Evolutionary conservation across 2,329 filamentous ascomycete genomes (phyloP), one percentile per base, ranked within the genome.

Genomic region (Penicillium occitanis): DNA sequence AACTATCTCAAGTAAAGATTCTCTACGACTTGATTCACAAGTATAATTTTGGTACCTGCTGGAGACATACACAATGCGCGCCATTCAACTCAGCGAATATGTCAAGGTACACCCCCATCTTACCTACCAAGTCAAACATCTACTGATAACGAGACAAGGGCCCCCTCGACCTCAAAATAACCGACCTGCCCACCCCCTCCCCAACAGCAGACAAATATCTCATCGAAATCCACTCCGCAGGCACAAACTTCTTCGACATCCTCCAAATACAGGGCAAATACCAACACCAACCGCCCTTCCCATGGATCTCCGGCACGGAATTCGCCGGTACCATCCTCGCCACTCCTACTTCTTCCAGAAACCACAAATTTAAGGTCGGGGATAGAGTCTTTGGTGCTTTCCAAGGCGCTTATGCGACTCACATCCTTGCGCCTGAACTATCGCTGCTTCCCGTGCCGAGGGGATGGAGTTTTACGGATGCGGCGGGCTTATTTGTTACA

Each of bases 201-300:
- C 91, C 93, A 1, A 83, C 84, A 8, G 79, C 87, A 37, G 82
- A 91, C 74, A 88, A 97, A 80, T 98, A 97, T 77, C 84, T 96
- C 69, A 91, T 98, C 76, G 86, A 89, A 74, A 91, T 98, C 73
- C 91, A 92, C 79, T 92, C 94, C 57, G 86, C 91, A 0, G 94
- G 92, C 22, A 91, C 92, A 73, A 98, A 98, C 82, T 98, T 98
- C 86, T 98, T 97, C 83, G 94, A 98, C 77, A 90, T 97, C 66
- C 87, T 98, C 64, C 94, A 98, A 76, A 92, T 97, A 74, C 90
- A 92, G 74, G 94, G 94, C 65, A 96, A 96, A 86, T 98, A 98
- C 80, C 94, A 98, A 76, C 86, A 92, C 76, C 93, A 97, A 73
- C 93, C 93, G 0, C 88, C 90, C 0, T 88, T 97, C 59, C 93